Conservation (phyloP, 148 eudicot species). For the Tetragonia tetragonoides region DNA sequence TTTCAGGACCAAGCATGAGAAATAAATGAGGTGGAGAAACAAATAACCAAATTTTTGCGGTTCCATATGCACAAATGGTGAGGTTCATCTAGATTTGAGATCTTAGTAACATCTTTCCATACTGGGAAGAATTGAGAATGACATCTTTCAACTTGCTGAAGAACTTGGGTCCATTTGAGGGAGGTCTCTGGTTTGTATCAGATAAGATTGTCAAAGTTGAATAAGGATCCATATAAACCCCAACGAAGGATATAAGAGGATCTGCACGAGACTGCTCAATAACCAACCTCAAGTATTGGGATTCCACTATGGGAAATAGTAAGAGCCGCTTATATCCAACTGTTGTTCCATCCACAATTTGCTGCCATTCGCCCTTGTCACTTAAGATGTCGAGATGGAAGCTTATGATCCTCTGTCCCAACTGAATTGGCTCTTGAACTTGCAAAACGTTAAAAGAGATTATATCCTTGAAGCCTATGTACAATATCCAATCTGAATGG, state of each 20-base stretch:
- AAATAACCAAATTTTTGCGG: no score
- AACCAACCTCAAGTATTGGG: constrained; percentile 48
- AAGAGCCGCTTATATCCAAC: constrained; percentile 70
- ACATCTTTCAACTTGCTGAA: constrained; percentile 25
- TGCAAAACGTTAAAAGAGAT: constrained; percentile 58
- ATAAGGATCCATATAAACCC: constrained; percentile 57
- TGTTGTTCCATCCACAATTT: constrained; percentile 52
- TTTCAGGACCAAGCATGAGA: not conserved
- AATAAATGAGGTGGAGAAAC: not conserved
- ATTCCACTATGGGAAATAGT: constrained; percentile 41
- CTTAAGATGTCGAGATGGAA: constrained; percentile 56
- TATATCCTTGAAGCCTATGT: constrained; percentile 42
- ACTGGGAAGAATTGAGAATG: constrained; percentile 17
- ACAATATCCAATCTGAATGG: constrained; percentile 45
- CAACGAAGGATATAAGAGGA: constrained; percentile 60
- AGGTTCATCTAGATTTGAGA: constrained; percentile 2
- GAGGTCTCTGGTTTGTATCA: not conserved
- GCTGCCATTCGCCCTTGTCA: constrained; percentile 44
- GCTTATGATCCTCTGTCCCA: constrained; percentile 65
- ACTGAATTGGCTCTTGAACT: constrained; percentile 78
- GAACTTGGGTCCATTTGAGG: constrained; percentile 30
- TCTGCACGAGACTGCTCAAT: constrained; percentile 55
- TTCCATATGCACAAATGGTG: not conserved
- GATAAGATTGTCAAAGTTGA: constrained; percentile 22
- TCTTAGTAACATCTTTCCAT: constrained; percentile 4